phyloP scores from a whole-genome alignment of 306 rosid species.

The Cucurbita pepo region DNA sequence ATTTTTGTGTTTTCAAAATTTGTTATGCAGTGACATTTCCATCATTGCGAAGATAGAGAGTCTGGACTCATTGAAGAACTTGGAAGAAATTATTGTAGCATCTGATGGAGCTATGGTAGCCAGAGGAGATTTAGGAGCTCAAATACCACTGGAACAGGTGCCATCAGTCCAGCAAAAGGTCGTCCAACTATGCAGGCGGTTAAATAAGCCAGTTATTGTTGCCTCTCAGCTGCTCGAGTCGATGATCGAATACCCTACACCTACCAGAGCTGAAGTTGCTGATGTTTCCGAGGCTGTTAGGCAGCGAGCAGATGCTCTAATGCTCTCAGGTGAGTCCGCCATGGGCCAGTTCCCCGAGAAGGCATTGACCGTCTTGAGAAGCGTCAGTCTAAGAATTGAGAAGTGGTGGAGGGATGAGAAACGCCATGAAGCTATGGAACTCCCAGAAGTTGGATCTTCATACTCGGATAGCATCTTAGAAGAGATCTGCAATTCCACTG shows the following conservation, averaged over 20 bases:
- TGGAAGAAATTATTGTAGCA: conserved; percentile 81
- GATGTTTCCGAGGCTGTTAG: conserved; percentile 99
- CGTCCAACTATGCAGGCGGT: conserved; percentile 86
- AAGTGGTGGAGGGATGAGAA: conserved; percentile 99
- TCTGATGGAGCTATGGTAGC: conserved; percentile 99
- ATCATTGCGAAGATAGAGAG: conserved; percentile 95
- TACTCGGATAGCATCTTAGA: conserved; percentile 77
- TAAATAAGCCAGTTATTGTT: conserved; percentile 93
- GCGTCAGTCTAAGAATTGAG: conserved; percentile 93
- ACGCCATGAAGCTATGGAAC: conserved; percentile 64
- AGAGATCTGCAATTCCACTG: conserved; percentile 92
- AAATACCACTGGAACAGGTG: conserved; percentile 93
- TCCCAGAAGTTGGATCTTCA: conserved; percentile 57
- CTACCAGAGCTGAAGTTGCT: conserved; percentile 98
- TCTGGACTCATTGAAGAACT: conserved; percentile 80
- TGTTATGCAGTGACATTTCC: conserved; percentile 52
- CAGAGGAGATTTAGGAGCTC: conserved; percentile 97
- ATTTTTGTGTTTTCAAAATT: no score
- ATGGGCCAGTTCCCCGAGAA: conserved; percentile 99
- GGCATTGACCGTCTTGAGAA: conserved; percentile 86
- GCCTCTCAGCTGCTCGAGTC: conserved; percentile 98
- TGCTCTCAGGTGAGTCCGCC: conserved; percentile 99
- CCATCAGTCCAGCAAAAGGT: conserved; percentile 90
- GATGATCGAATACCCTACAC: conserved; percentile 97
- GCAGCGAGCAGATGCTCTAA: conserved; percentile 96